Conservation (phyloP, 257 asterid genomes). For the Asclepias syriaca region DNA sequence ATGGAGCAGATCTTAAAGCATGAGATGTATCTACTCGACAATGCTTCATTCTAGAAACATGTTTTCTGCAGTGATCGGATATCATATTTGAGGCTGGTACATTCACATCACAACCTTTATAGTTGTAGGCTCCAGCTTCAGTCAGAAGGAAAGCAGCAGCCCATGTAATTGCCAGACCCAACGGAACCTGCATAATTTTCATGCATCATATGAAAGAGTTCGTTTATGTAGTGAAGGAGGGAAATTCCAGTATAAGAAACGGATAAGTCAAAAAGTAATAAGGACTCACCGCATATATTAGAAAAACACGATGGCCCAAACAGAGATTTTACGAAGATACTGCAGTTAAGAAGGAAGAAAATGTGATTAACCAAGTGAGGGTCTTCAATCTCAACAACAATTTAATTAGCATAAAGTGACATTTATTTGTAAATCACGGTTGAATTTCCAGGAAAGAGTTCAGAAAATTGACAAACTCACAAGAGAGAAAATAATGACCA, state of each 20-base stretch:
- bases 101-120: conserved; percentile 80
- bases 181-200: conserved; percentile 58
- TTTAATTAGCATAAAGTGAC: conserved; percentile 1
- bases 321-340: conserved; percentile 92
- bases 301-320: conserved; percentile 92
- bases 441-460: background rate
- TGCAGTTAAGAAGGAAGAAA: conserved; percentile 36
- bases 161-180: conserved; percentile 84
- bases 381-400: background rate
- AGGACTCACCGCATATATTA: conserved; percentile 70
- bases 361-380: background rate
- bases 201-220: background rate
- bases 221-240: background rate
- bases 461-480: conserved; percentile 43
- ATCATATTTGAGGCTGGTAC: conserved; percentile 73
- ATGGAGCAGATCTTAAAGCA: conserved; percentile 74
- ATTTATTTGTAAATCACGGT: background rate
- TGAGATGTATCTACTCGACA: conserved; percentile 88
- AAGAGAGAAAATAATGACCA: conserved; percentile 78
- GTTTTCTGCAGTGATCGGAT: conserved; percentile 83
- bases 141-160: conserved; percentile 76
- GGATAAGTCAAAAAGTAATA: background rate
- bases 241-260: background rate
- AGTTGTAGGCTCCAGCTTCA: conserved; percentile 70
- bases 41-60: conserved; percentile 66